Conservation (phyloP, 2,329 filamentous ascomycete species). For the Diaporthe destruens region DNA sequence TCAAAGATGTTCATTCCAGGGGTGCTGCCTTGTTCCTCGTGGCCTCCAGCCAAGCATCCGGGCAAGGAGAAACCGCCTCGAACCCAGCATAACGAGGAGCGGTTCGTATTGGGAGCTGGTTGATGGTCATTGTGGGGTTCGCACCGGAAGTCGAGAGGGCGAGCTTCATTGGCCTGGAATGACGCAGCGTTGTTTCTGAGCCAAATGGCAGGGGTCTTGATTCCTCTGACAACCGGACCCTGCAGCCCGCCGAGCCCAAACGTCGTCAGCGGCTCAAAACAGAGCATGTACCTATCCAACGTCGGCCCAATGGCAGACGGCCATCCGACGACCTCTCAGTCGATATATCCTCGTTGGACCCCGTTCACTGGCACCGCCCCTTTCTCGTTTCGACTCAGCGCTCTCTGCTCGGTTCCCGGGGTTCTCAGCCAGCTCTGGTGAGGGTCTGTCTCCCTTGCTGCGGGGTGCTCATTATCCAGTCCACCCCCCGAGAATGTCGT, state of each 20-base stretch:
- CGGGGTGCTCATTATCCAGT: neutral
- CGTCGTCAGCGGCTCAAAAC: slow-evolving; percentile 14
- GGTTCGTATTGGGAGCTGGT: slow-evolving; percentile 5
- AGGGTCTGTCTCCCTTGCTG: neutral
- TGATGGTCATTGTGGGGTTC: slow-evolving; percentile 24
- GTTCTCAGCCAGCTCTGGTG: neutral
- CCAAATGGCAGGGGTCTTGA: neutral
- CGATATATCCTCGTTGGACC: neutral
- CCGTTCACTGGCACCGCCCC: neutral
- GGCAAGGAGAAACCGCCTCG: slow-evolving; percentile 9
- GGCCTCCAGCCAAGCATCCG: neutral
- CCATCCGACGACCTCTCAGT: slow-evolving; percentile 10
- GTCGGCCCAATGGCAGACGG: neutral
- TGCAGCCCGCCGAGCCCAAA: slow-evolving; percentile 15
- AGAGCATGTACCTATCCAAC: slow-evolving; percentile 9
- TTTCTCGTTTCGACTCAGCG: neutral
- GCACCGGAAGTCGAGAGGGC: slow-evolving; percentile 15
- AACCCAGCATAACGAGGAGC: neutral
- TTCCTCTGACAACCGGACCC: slow-evolving; percentile 1
- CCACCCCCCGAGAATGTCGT: neutral
- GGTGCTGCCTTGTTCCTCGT: slow-evolving; percentile 26
- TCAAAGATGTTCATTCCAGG: slow-evolving; percentile 4
- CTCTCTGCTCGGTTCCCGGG: neutral
- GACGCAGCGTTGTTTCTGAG: slow-evolving; percentile 28
- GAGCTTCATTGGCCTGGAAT: slow-evolving; percentile 28